Evolutionary conservation across 2,329 filamentous ascomycete species (phyloP), one percentile per base, ranked within the genome.

Genomic region (Claviceps quebecensis): DNA sequence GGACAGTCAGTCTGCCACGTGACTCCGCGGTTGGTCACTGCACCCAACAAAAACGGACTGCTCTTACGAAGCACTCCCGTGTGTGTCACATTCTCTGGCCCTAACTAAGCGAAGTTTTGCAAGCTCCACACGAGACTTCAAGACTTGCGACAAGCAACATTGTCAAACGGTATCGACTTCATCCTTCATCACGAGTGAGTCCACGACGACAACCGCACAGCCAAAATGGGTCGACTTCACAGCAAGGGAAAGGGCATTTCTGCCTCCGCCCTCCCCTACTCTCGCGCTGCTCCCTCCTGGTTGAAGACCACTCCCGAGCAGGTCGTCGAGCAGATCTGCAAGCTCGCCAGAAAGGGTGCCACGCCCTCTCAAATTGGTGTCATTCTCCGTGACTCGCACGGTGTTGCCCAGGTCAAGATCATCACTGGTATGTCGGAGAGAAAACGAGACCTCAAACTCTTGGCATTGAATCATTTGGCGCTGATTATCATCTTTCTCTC

Each of bases 211-310:
- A 65, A 66, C n/a, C 53, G 66, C 54, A 63, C 69, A 69, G 71
- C 67, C 73, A 86, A 74, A 63, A 95, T 95, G 88, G 88, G 90
- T 84, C 84, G 91, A 81, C 84, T 97, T 85, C 94, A 98, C 85
- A 87, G 81, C 82, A 95, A 96, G 69, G 91, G 93, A 79, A 97
- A 97, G 87, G 94, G 93, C 75, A 98, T 98, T 77, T 89, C 88
- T 63, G 76, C 87, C 76, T 95, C 88, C 58, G 88, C 93, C 67
- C 77, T 97, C 75, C 93, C 94, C 69, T 98, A 97, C 84, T 95
- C 88, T 63, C 91, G 93, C 77, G 83, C 81, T 65, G 72, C 89
- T 59, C 91, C 93, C 57, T 81, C 90, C 63, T 98, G 93, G 93
- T 80, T 97, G 75, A 98, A 98, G 86, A 94, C 88, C 77, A 95